Base-by-base conservation (phyloP, 306 rosid genomes). In the Pyrus betulifolia region DNA sequence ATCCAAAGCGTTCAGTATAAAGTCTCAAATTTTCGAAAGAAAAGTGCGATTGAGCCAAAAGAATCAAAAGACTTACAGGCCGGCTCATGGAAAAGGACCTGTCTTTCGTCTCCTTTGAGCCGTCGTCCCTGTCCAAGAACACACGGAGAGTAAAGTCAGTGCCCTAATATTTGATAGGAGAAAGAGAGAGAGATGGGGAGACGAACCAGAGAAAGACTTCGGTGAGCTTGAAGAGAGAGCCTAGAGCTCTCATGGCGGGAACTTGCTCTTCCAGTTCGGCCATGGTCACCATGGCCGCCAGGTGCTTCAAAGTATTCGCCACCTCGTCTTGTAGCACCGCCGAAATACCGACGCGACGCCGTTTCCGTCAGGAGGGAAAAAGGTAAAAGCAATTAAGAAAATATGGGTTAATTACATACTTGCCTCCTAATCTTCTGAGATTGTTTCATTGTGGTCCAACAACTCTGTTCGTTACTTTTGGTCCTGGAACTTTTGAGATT, bases 221-320 rank as follows among this genome's bases (percentile, higher is more conserved):
- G 35, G 97, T 87, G 86, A 89, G 84, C 78, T 85, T 90, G 81
- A 95, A 90, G 78, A 87, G 90, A 72, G 92, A 82, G 40, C 93
- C 93, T 18, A 90, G 93, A 62, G 92, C 80, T 79, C 81, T 60
- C 76, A 92, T 82, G 2, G 93, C 91, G 33, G 89, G 70, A 51
- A 88, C 93, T 76, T 81, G 78, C 54, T 52, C 77, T 74, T 85
- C 94, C 35, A 74, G 74, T 55, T 86, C 88, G 30, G 64, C 54
- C 72, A 64, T 77, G 31, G 14, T 31, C 69, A 31, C 45, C 23
- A 17, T 17, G 10, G 23, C 69, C 22, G 23, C 55, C 14, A 73
- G 15, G 40, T 17, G 13, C 62, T 45, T 21, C n/a, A 52, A 28
- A 19, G 31, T n/a, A 8, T 22, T 65, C 52, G 49, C 15, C 15